These are phyloP conservation scores for Candida labiduridarum DNA, from an alignment of 1,139 yeast genomes.

Conservation along the genomic window DNA sequence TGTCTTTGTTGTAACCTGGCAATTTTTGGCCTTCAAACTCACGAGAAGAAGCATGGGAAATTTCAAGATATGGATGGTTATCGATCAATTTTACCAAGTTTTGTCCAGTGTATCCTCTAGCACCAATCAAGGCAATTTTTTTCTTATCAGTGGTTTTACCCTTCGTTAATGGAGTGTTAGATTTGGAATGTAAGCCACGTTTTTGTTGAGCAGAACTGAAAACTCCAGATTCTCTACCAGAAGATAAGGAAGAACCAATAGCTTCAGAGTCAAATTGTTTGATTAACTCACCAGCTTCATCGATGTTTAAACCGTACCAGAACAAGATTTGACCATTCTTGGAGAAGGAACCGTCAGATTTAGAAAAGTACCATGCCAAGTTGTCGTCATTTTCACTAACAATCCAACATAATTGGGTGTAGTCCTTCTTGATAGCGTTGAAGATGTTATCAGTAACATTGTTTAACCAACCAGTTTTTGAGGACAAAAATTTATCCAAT, in stretches of 20 bases:
- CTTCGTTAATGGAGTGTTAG: conserved; percentile 69
- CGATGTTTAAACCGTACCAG: conserved; percentile 88
- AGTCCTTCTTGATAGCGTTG: conserved; percentile 77
- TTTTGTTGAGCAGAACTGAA: conserved; percentile 42
- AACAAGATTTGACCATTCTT: conserved; percentile 87
- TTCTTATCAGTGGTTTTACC: conserved; percentile 64
- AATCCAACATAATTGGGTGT: conserved; percentile 76
- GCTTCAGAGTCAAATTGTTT: conserved; percentile 55
- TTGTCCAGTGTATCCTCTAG: conserved; percentile 97
- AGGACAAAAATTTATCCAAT: conserved; percentile 83
- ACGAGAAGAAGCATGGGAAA: conserved; percentile 93
- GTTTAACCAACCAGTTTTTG: conserved; percentile 94
- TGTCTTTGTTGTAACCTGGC: conserved; percentile 81
- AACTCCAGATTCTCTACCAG: conserved; percentile 43
- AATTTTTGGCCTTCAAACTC: conserved; percentile 87
- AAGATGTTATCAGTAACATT: conserved; percentile 95
- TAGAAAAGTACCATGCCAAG: conserved; percentile 87
- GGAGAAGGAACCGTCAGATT: conserved; percentile 91
- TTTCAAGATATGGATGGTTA: conserved; percentile 82
- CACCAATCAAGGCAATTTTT: conserved; percentile 92
- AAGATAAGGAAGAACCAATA: conserved; percentile 40
- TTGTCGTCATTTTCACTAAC: conserved; percentile 90
- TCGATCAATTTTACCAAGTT: conserved; percentile 86
- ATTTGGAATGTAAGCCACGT: conserved; percentile 55
- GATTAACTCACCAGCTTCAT: conserved; percentile 66